Evolutionary conservation across 1,139 yeast genomes (phyloP).

Genomic region (Suhomyces kunorum): DNA sequence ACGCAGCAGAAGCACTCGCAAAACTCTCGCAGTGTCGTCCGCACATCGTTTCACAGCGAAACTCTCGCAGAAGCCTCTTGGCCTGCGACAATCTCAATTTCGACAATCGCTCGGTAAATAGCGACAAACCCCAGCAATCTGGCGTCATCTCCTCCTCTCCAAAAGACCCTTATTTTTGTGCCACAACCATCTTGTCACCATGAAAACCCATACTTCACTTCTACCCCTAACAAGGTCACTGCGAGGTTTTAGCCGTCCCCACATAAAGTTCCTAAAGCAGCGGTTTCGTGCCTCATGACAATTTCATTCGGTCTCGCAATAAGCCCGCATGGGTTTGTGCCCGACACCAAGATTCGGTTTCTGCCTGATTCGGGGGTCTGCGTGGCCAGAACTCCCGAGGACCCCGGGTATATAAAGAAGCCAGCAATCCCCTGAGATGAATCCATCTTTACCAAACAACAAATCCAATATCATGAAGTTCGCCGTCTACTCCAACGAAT

Average conservation of each 20-base stretch:
- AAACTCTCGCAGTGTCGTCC: too few species aligned
- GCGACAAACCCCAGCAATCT: too few species aligned
- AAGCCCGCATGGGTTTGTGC: constrained; percentile 5
- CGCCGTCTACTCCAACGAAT: constrained; percentile 17
- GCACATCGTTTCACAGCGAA: too few species aligned
- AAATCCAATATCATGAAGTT: constrained; percentile 13
- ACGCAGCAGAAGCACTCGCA: too few species aligned
- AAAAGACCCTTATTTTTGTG: too few species aligned
- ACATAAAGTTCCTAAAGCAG: constrained; percentile 1
- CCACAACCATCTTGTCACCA: too few species aligned
- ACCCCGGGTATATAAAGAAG: constrained; percentile 13
- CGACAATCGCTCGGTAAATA: too few species aligned
- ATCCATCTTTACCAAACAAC: constrained; percentile 7
- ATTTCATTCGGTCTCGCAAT: constrained; percentile 2
- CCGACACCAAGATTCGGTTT: neutral
- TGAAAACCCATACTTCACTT: too few species aligned
- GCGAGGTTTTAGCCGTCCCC: neutral
- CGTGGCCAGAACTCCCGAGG: neutral
- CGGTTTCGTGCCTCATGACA: neutral
- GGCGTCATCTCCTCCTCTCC: too few species aligned
- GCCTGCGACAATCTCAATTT: too few species aligned
- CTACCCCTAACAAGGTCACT: too few species aligned
- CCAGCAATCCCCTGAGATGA: neutral
- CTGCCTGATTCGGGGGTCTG: neutral
- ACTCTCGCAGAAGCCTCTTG: too few species aligned